Conservation (phyloP, 495 filamentous ascomycete species). For the Diplogelasinospora grovesii region DNA sequence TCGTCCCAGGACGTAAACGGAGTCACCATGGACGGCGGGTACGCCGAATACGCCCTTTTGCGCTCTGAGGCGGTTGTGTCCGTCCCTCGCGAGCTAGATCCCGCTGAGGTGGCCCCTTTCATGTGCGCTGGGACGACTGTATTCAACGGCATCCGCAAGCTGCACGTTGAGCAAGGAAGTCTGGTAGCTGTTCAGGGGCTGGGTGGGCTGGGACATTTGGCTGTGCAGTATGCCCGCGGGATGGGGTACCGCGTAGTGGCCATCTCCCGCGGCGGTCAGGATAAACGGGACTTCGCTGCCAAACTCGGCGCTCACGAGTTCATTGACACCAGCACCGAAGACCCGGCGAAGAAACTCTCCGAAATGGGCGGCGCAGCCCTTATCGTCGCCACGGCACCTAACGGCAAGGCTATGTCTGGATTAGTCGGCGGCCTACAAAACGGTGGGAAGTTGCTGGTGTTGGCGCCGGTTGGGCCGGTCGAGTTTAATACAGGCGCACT, state of each 20-base stretch:
- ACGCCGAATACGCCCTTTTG: conserved; percentile 56
- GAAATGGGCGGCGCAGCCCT: conserved; percentile 54
- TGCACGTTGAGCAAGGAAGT: conserved; percentile 50
- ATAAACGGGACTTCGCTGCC: conserved; percentile 52
- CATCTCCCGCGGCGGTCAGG: conserved; percentile 43
- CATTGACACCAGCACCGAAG: conserved; percentile 50
- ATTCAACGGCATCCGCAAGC: conserved; percentile 60
- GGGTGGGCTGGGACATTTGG: conserved; percentile 58
- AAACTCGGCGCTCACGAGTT: conserved; percentile 60
- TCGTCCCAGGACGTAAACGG: conserved; percentile 41
- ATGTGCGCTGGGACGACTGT: conserved; percentile 64
- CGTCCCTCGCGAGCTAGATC: conserved; percentile 49
- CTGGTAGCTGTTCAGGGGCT: conserved; percentile 57
- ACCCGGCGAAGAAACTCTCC: conserved; percentile 42
- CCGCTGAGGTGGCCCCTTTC: conserved; percentile 53
- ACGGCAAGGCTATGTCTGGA: conserved; percentile 43
- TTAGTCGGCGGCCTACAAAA: conserved; percentile 46
- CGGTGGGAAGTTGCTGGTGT: conserved; percentile 51
- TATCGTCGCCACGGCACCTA: conserved; percentile 59
- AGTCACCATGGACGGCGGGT: conserved; percentile 43
- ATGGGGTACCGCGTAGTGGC: conserved; percentile 60
- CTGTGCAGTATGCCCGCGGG: conserved; percentile 53
- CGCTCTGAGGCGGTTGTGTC: conserved; percentile 53
- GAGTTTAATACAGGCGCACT: conserved; percentile 43
- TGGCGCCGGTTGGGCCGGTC: conserved; percentile 49